Conservation (phyloP, 495 filamentous ascomycete genomes). For the Tetracladium marchalianum region DNA sequence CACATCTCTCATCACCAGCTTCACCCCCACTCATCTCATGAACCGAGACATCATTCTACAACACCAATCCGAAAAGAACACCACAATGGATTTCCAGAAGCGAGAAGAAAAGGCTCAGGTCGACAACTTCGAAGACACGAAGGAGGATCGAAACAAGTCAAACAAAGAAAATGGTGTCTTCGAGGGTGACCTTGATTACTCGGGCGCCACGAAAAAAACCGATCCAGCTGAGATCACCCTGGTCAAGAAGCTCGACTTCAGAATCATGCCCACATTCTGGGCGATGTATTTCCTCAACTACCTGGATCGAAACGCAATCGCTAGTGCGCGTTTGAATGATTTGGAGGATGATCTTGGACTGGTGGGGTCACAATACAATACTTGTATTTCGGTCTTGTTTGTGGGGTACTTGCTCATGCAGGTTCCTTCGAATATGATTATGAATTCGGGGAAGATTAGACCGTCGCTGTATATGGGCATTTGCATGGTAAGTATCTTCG, state of each 20-base stretch:
- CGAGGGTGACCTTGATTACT: neutral
- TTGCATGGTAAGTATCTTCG: conserved; percentile 22
- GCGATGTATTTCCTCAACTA: conserved; percentile 9
- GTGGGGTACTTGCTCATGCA: conserved; percentile 34
- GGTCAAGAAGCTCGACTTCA: conserved; percentile 7
- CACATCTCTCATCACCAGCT: too few relatives aligned
- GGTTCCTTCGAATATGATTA: conserved; percentile 36
- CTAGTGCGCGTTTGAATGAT: conserved; percentile 31
- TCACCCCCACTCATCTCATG: too few relatives aligned
- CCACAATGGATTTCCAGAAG: too few relatives aligned
- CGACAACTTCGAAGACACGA: neutral
- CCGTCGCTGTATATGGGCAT: conserved; percentile 20
- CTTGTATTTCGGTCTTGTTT: conserved; percentile 39
- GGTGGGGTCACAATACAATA: conserved; percentile 38
- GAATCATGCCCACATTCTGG: conserved; percentile 15
- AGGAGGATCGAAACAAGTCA: neutral
- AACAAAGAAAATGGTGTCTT: neutral
- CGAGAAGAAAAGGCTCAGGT: too few relatives aligned
- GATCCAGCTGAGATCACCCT: conserved; percentile 6
- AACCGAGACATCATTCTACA: too few relatives aligned
- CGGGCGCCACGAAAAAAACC: conserved; percentile 2
- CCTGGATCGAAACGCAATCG: conserved; percentile 35
- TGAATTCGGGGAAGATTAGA: conserved; percentile 19
- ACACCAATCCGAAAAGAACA: too few relatives aligned
- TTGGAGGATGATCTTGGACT: conserved; percentile 38